Evolutionary conservation across 192 early-diverging fungal genomes (phyloP).

Genomic region (Haplosporangium gracile): DNA sequence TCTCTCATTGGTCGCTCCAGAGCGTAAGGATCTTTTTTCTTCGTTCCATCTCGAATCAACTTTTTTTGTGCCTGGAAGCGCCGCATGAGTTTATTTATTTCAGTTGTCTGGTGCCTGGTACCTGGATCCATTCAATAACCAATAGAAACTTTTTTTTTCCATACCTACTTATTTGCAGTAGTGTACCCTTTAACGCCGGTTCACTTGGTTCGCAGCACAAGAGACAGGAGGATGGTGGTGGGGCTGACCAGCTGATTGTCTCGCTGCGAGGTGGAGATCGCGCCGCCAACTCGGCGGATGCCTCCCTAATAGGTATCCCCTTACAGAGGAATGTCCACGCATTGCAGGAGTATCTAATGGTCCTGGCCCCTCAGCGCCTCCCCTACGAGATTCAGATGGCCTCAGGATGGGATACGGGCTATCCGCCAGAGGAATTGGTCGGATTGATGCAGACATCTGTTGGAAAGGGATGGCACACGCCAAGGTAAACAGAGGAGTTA

Average conservation of each 20-base stretch:
- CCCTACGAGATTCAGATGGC: conserved; percentile 56
- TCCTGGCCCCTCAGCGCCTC: conserved; percentile 43
- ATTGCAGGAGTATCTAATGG: conserved; percentile 54
- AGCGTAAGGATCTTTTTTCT: conserved; percentile 34
- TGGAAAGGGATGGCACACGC: conserved; percentile 65
- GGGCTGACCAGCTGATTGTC: conserved; percentile 36
- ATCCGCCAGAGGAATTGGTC: conserved; percentile 58
- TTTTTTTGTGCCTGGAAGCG: not conserved
- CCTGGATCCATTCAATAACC: not conserved
- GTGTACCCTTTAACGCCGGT: conserved; percentile 38
- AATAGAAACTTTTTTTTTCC: not conserved
- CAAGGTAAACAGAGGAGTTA: conserved; percentile 43
- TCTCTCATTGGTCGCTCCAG: conserved; percentile 46
- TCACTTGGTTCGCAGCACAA: conserved; percentile 37
- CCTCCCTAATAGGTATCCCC: conserved; percentile 18
- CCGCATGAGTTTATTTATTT: not conserved
- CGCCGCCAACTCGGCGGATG: conserved; percentile 1
- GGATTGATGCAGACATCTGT: conserved; percentile 43
- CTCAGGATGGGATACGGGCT: conserved; percentile 59
- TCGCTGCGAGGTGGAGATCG: conserved; percentile 19
- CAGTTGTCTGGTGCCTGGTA: not conserved
- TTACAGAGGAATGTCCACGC: conserved; percentile 40
- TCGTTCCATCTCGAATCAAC: no score
- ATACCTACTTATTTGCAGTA: conserved; percentile 1
- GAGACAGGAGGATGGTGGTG: conserved; percentile 25